Evolutionary conservation across 345 rosid genomes (phyloP).

Genomic region (Chamaenerion angustifolium): DNA sequence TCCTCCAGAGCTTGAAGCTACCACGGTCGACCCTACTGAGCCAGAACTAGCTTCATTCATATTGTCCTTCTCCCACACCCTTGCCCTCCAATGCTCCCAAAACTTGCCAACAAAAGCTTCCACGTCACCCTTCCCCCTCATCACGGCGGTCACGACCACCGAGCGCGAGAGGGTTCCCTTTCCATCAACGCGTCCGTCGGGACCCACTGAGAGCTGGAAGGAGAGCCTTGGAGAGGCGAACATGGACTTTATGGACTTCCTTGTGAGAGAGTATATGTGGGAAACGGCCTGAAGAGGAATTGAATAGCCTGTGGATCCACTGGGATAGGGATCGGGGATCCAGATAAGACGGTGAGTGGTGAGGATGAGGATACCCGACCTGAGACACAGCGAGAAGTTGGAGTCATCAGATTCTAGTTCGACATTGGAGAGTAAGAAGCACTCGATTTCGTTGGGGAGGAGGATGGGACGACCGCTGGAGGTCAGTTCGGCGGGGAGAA

Average conservation of each 20-base stretch:
- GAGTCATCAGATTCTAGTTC: slow-evolving; percentile 61
- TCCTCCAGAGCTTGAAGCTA: slow-evolving; percentile 33
- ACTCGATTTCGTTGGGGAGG: slow-evolving; percentile 50
- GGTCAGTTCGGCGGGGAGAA: slow-evolving; percentile 31
- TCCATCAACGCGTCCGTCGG: slow-evolving; percentile 15
- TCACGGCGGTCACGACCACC: slow-evolving; percentile 44
- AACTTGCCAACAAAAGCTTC: slow-evolving; percentile 64
- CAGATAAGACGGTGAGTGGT: slow-evolving; percentile 88
- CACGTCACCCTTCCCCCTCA: slow-evolving; percentile 74
- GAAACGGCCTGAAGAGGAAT: slow-evolving; percentile 38
- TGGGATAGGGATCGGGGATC: slow-evolving; percentile 30
- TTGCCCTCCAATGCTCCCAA: slow-evolving; percentile 72
- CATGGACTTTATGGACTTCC: slow-evolving; percentile 58
- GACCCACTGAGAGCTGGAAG: slow-evolving; percentile 38
- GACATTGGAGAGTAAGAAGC: slow-evolving; percentile 60
- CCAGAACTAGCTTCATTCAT: slow-evolving; percentile 15
- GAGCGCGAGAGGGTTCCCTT: slow-evolving; percentile 20
- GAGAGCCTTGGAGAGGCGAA: slow-evolving; percentile 78
- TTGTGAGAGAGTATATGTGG: slow-evolving; percentile 25
- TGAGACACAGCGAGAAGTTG: slow-evolving; percentile 24
- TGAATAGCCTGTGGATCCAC: slow-evolving; percentile 14
- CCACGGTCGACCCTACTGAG: slow-evolving; percentile 11
- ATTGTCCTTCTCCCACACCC: slow-evolving; percentile 53
- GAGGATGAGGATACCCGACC: slow-evolving; percentile 54
- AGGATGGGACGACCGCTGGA: slow-evolving; percentile 76